Evolutionary conservation across 2,329 filamentous ascomycete genomes (phyloP), one percentile per base, ranked within the genome.

Genomic region (Cercospora janseana): DNA sequence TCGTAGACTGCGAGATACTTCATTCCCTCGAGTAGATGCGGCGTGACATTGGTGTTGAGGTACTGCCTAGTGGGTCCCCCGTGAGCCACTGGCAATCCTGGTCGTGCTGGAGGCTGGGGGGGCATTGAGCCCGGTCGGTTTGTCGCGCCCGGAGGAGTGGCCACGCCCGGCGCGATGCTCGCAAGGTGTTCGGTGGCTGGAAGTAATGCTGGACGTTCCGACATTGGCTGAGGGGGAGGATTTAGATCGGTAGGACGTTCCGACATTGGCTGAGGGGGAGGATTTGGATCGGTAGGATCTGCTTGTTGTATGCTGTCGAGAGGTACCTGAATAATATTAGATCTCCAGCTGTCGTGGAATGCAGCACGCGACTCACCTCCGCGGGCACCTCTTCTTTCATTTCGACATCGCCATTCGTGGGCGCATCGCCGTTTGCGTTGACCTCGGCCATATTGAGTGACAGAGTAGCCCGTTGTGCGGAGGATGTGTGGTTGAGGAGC

Each of bases 21-120:
- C 74, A 77, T 76, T 4, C 71, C 75, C 60, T 78, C 75, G 32
- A 78, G 62, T 60, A 77, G 57, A 63, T 77, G 69, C 46, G 75
- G 75, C 34, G 75, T 78, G 26, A 77, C 67, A 57, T 76, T 66
- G 59, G 70, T 66, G 54, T 77, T 78, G 55, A 78, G 58, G 57
- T 75, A 77, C 38, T 76, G 70, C 8, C 75, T 63, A 20, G 74
- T 76, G 1, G 74, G 71, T 18, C 70, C 71, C 5, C 75, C 75
- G 54, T 78, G 74, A 15, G 72, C 67, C 29, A 71, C 71, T 15
- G 75, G 65, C 50, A 67, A 66, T 9, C 66, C 63, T 0, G 68
- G 68, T 4, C 61, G 58, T 2, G 60, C 59, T 13, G 63, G 40
- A 4, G 64, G 61, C 21, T 65, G 59, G 12, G 65, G 61, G 47